phyloP scores from a whole-genome alignment of 495 filamentous ascomycete species.

The Aspergillus ostianus region DNA sequence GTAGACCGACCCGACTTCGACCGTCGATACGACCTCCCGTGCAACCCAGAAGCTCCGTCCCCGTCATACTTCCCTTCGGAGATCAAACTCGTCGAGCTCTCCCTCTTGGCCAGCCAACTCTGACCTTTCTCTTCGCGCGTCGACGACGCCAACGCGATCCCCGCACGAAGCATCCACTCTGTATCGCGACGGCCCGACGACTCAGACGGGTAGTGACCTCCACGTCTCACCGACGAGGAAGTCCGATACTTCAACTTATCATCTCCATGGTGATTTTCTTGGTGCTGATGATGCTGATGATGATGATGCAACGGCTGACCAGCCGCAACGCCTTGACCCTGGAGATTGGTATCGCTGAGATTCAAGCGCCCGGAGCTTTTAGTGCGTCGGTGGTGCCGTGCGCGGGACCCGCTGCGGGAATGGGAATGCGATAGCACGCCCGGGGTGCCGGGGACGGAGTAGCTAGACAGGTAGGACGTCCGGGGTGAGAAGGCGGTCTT shows the following conservation, averaged over 20 bases:
- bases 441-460: slow-evolving; percentile 45
- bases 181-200: slow-evolving; percentile 41
- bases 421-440: slow-evolving; percentile 44
- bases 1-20: slow-evolving; percentile 42
- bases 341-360: slow-evolving; percentile 39
- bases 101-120: slow-evolving; percentile 71
- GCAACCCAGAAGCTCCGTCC: slow-evolving; percentile 5
- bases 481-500: slow-evolving; percentile 21
- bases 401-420: slow-evolving; percentile 45
- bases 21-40: slow-evolving; percentile 12
- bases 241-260: slow-evolving; percentile 15
- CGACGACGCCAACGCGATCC: slow-evolving; percentile 66
- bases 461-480: slow-evolving; percentile 44
- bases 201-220: slow-evolving; percentile 9
- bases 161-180: slow-evolving; percentile 75
- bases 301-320: neutral
- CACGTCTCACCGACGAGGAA: neutral
- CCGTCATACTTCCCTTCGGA: slow-evolving; percentile 42
- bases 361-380: slow-evolving; percentile 37
- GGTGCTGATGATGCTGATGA: slow-evolving; percentile 27
- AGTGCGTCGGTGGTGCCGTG: slow-evolving; percentile 36
- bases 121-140: slow-evolving; percentile 77
- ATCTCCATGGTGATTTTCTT: slow-evolving; percentile 12
- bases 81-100: slow-evolving; percentile 67
- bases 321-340: slow-evolving; percentile 19